Base-by-base conservation (phyloP, 352 stramenopile species). In the Globisporangium yorkense region DNA sequence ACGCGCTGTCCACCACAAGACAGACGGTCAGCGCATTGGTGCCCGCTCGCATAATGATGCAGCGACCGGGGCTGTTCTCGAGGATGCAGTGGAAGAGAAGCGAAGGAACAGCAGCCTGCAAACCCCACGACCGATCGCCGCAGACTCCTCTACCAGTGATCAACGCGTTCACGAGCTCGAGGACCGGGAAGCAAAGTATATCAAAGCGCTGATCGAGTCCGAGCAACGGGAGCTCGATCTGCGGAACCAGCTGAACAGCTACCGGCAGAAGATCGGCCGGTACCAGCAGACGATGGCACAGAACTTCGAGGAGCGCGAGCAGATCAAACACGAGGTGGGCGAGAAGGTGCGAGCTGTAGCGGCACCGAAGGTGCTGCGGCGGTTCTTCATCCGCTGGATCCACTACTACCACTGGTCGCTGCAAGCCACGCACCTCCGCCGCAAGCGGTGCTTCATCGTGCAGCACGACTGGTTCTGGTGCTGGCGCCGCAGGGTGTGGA, bases 181-280 rank as follows among this genome's bases (percentile, higher is more conserved):
- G 27, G 66, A 81, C 1, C 71, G 77, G 21, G 83, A 92, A 63
- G 78, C 78, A 12, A 87, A 88, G 49, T 90, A 89, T 48, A 85
- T 92, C 21, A 70, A 74, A 16, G 80, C 80, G 8, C 55, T 92
- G 21, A 92, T 92, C 71, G 74, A 84, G 56, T 90, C 78, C 0
- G 83, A 92, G 56, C 83, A 90, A 31, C 72, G 80, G 18, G 83
- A 92, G 49, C 59, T 92, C 0, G 77, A 90, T 33, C 59, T 92
- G 3, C 71, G 75, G 12, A 85, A 78, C 16, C 75, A 82, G 33
- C 33, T 92, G 1, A 59, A 50, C 4, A 43, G 24, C 4, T 69
- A 87, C 61, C 68, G 77, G 31, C 70, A 65, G 15, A 80, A 87
- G 46, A 47, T 90, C 18, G 44, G 54, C 5, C 66, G 68, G 12